phyloP scores from a whole-genome alignment of 345 rosid genomes.

The Rhodomyrtus tomentosa region DNA sequence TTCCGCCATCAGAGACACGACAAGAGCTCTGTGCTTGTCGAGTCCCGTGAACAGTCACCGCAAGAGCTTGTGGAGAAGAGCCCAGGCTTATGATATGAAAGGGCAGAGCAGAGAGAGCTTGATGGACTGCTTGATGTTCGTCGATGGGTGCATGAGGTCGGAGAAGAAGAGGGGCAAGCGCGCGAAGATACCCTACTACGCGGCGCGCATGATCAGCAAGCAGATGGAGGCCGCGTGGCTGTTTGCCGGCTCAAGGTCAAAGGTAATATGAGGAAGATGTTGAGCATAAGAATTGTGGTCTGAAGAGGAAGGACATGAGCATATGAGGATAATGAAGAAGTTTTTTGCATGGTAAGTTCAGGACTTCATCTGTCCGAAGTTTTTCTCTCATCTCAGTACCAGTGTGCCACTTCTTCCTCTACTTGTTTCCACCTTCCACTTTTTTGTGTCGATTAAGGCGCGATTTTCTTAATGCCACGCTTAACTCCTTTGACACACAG shows the following conservation, averaged over 20 bases:
- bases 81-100: slow-evolving; percentile 74
- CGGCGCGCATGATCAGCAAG: slow-evolving; percentile 52
- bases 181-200: slow-evolving; percentile 37
- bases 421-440: not conserved
- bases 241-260: slow-evolving; percentile 17
- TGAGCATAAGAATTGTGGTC: not conserved
- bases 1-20: slow-evolving; percentile 61
- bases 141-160: slow-evolving; percentile 19
- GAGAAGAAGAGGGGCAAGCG: slow-evolving; percentile 9
- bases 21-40: slow-evolving; percentile 65
- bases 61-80: slow-evolving; percentile 89
- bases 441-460: not conserved
- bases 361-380: not conserved
- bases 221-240: slow-evolving; percentile 59
- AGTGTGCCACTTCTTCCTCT: not conserved
- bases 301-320: not conserved
- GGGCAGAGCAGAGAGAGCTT: slow-evolving; percentile 76
- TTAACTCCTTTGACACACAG: not conserved
- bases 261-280: not conserved
- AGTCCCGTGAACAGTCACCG: slow-evolving; percentile 24
- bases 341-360: not conserved
- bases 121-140: slow-evolving; percentile 67
- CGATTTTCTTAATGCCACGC: not conserved
- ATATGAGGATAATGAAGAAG: not conserved
- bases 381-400: not conserved